A percentile compares a stretch with the other conserved stretches of the same genome.
These are phyloP conservation scores for Galerina sulciceps DNA, from an alignment of 768 basidiomycete genomes.

Conservation along the genomic window DNA sequence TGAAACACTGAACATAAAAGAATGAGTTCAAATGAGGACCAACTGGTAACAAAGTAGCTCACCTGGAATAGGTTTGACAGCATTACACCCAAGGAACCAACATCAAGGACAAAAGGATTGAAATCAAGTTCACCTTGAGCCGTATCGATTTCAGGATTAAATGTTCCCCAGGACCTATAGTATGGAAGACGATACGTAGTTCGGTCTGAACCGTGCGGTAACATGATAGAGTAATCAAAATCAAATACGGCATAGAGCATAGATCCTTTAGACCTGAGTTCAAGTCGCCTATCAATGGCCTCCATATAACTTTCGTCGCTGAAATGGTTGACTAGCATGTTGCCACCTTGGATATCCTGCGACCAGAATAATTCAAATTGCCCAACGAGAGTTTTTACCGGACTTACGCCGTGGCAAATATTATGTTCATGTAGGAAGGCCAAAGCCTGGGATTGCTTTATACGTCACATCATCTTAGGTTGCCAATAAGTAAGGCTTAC, in stretches of 20 bases:
- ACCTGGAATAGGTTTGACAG: constrained; percentile 14
- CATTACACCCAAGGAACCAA: constrained; percentile 21
- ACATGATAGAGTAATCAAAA: constrained; percentile 20
- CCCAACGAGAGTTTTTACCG: neutral
- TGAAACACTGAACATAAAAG: constrained; percentile 20
- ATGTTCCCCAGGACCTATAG: constrained; percentile 8
- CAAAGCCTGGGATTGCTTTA: constrained; percentile 11
- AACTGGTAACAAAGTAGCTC: neutral
- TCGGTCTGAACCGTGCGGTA: constrained; percentile 11
- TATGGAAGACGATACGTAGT: constrained; percentile 9
- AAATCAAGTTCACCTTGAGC: constrained; percentile 28
- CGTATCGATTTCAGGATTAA: constrained; percentile 9
- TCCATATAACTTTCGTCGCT: neutral
- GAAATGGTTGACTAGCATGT: constrained; percentile 23
- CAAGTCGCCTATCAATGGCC: neutral
- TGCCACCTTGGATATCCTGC: constrained; percentile 12
- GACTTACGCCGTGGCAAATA: constrained; percentile 24
- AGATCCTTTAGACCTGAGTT: constrained; percentile 6
- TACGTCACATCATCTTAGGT: neutral
- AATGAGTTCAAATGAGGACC: neutral
- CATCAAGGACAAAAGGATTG: constrained; percentile 30
- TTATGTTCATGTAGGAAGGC: constrained; percentile 22
- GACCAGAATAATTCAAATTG: neutral
- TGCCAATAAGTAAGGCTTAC: neutral
- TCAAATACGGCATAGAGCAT: constrained; percentile 25